phyloP scores from a whole-genome alignment of 1,139 yeast genomes.

The Chernovozyma aurita region DNA sequence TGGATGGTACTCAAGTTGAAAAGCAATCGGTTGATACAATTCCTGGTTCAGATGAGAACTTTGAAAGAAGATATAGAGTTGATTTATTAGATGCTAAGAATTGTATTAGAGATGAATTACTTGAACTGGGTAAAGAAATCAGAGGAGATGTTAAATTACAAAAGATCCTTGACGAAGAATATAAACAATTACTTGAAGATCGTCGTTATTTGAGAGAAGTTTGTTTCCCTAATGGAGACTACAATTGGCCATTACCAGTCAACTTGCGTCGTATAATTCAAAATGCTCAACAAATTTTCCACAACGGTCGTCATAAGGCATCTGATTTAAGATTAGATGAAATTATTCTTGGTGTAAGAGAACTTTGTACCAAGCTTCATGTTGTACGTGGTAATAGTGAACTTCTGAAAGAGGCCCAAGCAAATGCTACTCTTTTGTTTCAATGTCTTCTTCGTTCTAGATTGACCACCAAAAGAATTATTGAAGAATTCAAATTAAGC shows the following conservation, averaged over 20 bases:
- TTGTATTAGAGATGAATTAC: conserved; percentile 62
- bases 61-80: conserved; percentile 80
- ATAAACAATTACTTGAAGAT: conserved; percentile 67
- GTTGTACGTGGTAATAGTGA: conserved; percentile 83
- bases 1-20: conserved; percentile 97
- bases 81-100: conserved; percentile 70
- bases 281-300: conserved; percentile 96
- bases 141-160: conserved; percentile 87
- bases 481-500: conserved; percentile 85
- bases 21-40: conserved; percentile 95
- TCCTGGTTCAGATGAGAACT: conserved; percentile 83
- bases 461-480: conserved; percentile 82
- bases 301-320: conserved; percentile 84
- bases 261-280: conserved; percentile 94
- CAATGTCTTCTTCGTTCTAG: conserved; percentile 91
- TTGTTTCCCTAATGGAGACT: conserved; percentile 90
- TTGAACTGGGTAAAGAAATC: conserved; percentile 89
- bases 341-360: conserved; percentile 68
- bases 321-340: conserved; percentile 86
- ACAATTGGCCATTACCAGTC: conserved; percentile 96
- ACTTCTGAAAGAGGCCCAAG: conserved; percentile 80
- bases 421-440: conserved; percentile 85
- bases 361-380: conserved; percentile 59
- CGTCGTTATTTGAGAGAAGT: conserved; percentile 73
- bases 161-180: conserved; percentile 77